Percentiles rank a stretch among this genome's conserved stretches.
phyloP scores from a whole-genome alignment of 1,284 basidiomycete genomes.

The Puccinia triticina region DNA sequence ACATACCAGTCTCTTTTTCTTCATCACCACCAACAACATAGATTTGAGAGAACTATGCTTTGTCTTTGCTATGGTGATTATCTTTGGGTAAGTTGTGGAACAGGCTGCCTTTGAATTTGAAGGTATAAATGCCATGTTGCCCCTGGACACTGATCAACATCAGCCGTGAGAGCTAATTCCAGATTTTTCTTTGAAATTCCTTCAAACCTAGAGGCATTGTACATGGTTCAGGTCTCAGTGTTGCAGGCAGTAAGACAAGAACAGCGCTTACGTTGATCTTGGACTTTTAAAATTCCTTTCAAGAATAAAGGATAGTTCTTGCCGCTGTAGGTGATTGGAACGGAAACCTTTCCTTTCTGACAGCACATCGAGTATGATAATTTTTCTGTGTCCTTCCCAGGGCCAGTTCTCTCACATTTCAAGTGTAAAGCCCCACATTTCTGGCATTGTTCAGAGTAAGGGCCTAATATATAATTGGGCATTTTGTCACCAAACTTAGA shows the following conservation, averaged over 20 bases:
- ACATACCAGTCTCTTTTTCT: background rate
- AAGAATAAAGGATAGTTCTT: background rate
- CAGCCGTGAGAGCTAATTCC: background rate
- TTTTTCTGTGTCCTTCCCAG: too few species aligned
- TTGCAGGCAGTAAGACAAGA: background rate
- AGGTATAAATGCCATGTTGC: background rate
- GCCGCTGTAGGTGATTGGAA: background rate
- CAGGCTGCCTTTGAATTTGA: background rate
- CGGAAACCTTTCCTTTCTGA: background rate
- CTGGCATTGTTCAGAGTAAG: too few species aligned
- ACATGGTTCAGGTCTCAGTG: background rate
- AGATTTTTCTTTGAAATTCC: background rate
- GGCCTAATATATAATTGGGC: too few species aligned
- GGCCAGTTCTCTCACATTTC: background rate
- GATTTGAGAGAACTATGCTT: conserved; percentile 20
- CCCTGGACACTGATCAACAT: background rate
- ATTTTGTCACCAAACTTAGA: too few species aligned
- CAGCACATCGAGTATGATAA: background rate
- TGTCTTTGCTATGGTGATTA: background rate
- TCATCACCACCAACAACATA: conserved; percentile 14
- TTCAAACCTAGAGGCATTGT: too few species aligned
- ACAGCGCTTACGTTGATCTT: too few species aligned
- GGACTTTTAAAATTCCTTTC: background rate
- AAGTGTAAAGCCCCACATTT: background rate
- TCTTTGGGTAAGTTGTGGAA: background rate